Conservation (phyloP, 2,329 filamentous ascomycete genomes). For the Helicocarpus griseus region DNA sequence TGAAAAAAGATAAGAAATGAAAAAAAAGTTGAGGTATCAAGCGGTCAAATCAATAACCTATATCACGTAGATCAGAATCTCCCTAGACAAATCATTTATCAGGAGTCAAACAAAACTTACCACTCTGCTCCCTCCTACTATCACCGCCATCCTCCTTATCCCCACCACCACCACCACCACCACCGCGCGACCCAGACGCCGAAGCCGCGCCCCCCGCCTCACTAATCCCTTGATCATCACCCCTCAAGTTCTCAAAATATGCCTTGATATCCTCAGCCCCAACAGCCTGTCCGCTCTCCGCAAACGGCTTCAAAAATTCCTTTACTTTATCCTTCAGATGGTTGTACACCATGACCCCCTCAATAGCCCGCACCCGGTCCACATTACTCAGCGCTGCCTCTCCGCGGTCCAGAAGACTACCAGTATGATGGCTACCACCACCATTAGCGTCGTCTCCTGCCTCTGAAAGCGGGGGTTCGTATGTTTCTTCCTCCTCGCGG, state of each 20-base stretch:
- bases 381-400: slow-evolving; percentile 87
- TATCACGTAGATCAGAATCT: neutral
- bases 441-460: slow-evolving; percentile 46
- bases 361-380: slow-evolving; percentile 84
- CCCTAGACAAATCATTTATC: neutral
- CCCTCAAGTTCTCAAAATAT: slow-evolving; percentile 89
- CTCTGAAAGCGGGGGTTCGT: slow-evolving; percentile 80
- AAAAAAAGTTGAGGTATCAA: neutral
- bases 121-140: slow-evolving; percentile 38
- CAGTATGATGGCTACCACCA: slow-evolving; percentile 56
- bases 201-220: slow-evolving; percentile 12
- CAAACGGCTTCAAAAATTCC: slow-evolving; percentile 86
- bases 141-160: too few relatives aligned
- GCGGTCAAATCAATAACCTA: slow-evolving; percentile 1
- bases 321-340: slow-evolving; percentile 94
- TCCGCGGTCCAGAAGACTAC: slow-evolving; percentile 78
- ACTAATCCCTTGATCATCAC: slow-evolving; percentile 59
- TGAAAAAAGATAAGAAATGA: neutral
- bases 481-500: slow-evolving; percentile 86
- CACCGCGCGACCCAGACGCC: slow-evolving; percentile 16
- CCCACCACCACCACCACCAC: slow-evolving; percentile 20
- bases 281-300: slow-evolving; percentile 78
- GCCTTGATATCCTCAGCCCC: slow-evolving; percentile 92
- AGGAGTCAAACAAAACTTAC: slow-evolving; percentile 21
- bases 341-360: slow-evolving; percentile 97